Base-by-base conservation (phyloP, 108 stramenopile species). In the Nannochloropsis salina region DNA sequence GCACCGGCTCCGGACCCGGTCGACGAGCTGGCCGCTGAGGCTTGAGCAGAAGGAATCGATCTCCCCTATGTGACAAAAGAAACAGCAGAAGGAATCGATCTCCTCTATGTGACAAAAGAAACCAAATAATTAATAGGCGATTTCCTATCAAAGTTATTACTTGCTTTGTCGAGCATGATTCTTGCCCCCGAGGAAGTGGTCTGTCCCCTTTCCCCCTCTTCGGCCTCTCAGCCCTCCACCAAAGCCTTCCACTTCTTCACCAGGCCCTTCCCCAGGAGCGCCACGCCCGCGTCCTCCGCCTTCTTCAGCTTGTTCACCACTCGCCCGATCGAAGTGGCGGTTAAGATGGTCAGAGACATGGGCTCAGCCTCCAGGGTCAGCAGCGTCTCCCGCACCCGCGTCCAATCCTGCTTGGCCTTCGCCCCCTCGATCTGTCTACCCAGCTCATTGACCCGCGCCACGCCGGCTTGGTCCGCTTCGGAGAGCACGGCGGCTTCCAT, bases 221-320 rank as follows among this genome's bases (percentile, higher is more conserved):
- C 4, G 15, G 61, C n/a, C 61, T 1, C 47, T 51, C 47, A n/a
- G n/a, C 61, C 61, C n/a, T 74, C 61, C 6, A 74, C 61, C 6
- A 74, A n/a, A 4, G 61, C 61, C 61, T 74, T 74, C 61, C 61
- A 74, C 61, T 74, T n/a, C 61, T 74, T 74, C 61, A 74, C 61
- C 20, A 74, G 61, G 15, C n/a, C n/a, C 61, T 8, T 74, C 61
- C 61, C 61, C 2, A 74, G 61, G 3, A n/a, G 20, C n/a, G 61
- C 61, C 61, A 74, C 61, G 2, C 20, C 61, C 61, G 2, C 61
- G 8, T 74, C 61, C 61, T 74, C 61, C 61, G n/a, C 61, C 61
- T 74, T 74, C 61, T 74, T 74, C 61, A 74, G 61, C 61, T 74
- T 74, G n/a, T 74, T 74, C 6, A 74, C 61, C 61, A 74, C 61